Base-by-base conservation (phyloP, 2,329 filamentous ascomycete genomes). In the Claviceps digitariae region DNA sequence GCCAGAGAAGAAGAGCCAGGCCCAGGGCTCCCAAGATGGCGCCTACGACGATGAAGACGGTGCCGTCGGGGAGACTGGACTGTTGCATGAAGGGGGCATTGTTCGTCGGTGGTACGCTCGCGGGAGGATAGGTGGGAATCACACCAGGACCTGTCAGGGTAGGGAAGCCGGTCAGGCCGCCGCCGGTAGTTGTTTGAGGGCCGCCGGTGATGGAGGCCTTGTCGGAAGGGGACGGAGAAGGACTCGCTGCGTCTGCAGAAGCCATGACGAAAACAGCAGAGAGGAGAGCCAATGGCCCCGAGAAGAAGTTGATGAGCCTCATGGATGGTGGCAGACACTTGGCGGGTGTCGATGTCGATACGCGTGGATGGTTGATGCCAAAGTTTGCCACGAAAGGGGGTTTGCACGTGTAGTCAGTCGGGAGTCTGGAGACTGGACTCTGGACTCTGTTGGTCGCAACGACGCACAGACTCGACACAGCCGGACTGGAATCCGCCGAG, bases 1-100 rank as follows among this genome's bases (percentile, higher is more conserved):
- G 87, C 93, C 93, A 98, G 54, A 86, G 76, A 13, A 98, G 76
- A 46, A 97, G 81, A n/a, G 82, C 83, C 9, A 89, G 73, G 12
- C 83, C 88, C 58, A 96, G 81, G 59, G 90, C 84, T 17, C 88
- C 93, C 7, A 98, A 79, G 29, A 89, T 84, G 27, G 90, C 86
- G 47, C 93, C 93, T 1, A 97, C 93, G 23, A 83, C 86, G 62
- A 98, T 98, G 72, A 98, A 98, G 55, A 98, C 86, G 4, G 91
- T 96, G 52, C 93, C 93, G 63, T 97, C 87, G 2, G 93, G 93
- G 12, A 90, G 75, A 52, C 72, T 83, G 1, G 90, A 94, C 62
- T 84, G 83, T 64, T 90, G 84, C 88, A 97, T 95, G 66, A 88
- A 98, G 17, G 91, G 90, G 5, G 93, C 93, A 63, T 85, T 81